Conservation (phyloP, 805 yeast genomes). For the Lipomyces spencermartinsiae region DNA sequence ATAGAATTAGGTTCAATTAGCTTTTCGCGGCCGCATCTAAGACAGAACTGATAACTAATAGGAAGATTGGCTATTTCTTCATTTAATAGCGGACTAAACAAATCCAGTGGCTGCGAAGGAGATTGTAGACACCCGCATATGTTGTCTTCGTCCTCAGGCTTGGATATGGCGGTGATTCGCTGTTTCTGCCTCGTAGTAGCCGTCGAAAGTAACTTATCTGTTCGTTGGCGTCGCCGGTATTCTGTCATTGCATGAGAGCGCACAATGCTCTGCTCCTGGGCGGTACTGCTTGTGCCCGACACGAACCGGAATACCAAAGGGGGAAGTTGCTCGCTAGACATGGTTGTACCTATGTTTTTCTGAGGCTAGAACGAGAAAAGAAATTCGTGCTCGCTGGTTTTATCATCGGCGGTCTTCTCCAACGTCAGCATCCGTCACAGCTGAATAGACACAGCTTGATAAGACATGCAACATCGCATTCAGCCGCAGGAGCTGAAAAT, state of each 20-base stretch:
- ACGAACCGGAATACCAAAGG: neutral
- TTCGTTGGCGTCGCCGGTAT: constrained; percentile 1
- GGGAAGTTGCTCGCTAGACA: neutral
- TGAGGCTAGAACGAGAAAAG: neutral
- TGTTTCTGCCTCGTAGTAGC: neutral
- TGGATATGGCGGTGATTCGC: neutral
- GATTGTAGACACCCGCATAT: neutral
- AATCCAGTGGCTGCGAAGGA: neutral
- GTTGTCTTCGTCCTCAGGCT: constrained; percentile 1
- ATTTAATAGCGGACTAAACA: neutral
- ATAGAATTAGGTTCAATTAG: neutral
- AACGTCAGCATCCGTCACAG: too few species aligned
- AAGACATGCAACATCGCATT: too few species aligned
- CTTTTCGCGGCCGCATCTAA: neutral
- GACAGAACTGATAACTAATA: neutral
- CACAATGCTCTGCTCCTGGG: neutral
- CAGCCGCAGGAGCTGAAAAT: neutral
- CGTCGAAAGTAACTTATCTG: neutral
- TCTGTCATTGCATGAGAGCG: constrained; percentile 1
- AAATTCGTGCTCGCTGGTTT: neutral
- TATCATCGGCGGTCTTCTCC: too few species aligned
- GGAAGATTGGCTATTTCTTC: neutral
- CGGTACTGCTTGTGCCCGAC: constrained; percentile 2
- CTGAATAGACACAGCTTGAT: too few species aligned
- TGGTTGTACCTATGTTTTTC: neutral